Evolutionary conservation across 2,329 filamentous ascomycete genomes (phyloP).

Genomic region (Fusarium sororula): DNA sequence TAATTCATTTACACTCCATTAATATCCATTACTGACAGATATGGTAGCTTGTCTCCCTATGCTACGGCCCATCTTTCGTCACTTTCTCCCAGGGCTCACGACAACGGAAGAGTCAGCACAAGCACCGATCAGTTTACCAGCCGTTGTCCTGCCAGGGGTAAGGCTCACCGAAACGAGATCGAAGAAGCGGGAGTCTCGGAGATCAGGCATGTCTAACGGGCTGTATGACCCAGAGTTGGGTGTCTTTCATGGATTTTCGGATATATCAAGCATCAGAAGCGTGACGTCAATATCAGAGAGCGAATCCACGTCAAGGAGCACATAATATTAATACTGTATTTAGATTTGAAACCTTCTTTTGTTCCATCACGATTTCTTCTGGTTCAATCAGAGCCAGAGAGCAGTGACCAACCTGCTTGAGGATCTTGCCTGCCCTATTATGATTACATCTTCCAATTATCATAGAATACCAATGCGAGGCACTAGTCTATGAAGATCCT

Average conservation of each 20-base stretch:
- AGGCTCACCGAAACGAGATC: neutral
- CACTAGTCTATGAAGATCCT: neutral
- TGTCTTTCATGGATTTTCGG: slow-evolving; percentile 7
- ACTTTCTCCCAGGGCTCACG: neutral
- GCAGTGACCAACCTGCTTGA: neutral
- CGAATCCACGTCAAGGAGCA: no score
- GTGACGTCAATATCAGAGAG: neutral
- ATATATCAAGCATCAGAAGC: slow-evolving; percentile 15
- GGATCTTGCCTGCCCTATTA: fast-evolving
- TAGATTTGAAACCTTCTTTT: fast-evolving
- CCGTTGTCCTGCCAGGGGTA: neutral
- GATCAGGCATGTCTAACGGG: neutral
- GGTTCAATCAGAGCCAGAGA: neutral
- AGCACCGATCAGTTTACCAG: neutral
- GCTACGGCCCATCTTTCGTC: slow-evolving; percentile 15
- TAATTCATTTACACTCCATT: no score
- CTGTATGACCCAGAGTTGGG: neutral
- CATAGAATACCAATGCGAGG: neutral
- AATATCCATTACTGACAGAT: fast-evolving
- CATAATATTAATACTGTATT: neutral
- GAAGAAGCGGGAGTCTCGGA: neutral
- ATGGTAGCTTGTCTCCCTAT: slow-evolving; percentile 11
- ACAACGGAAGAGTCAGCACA: neutral
- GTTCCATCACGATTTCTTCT: fast-evolving
- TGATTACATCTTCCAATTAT: neutral